Evolutionary conservation across 345 rosid genomes (phyloP).

Genomic region (Microthlaspi erraticum): DNA sequence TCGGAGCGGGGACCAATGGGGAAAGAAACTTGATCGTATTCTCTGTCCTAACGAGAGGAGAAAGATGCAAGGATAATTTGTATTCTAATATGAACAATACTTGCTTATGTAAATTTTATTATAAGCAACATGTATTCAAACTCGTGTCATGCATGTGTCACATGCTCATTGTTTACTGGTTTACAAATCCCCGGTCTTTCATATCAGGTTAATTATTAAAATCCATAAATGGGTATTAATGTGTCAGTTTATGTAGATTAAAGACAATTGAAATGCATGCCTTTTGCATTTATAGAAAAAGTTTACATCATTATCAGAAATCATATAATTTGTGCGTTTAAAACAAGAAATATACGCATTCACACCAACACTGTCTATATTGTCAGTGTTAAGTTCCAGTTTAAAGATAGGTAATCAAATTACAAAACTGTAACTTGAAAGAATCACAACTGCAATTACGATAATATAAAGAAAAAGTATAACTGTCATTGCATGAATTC

Average conservation of each 20-base stretch:
- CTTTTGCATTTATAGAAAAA: background rate
- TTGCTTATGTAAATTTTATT: background rate
- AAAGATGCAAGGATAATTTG: background rate
- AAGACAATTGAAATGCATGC: conserved; percentile 14
- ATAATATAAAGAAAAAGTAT: background rate
- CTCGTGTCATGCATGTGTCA: conserved; percentile 24
- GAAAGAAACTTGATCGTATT: conserved; percentile 35
- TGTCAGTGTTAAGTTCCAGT: conserved; percentile 7
- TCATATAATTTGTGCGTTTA: conserved; percentile 33
- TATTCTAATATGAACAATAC: background rate
- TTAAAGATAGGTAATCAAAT: background rate
- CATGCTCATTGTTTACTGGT: conserved; percentile 11
- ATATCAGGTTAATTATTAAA: background rate
- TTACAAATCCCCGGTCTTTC: conserved; percentile 2
- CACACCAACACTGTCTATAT: conserved; percentile 3
- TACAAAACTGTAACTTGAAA: background rate
- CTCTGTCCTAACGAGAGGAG: conserved; percentile 20
- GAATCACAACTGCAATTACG: background rate
- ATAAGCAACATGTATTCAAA: background rate
- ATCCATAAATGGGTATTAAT: conserved; percentile 21
- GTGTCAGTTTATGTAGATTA: conserved; percentile 27
- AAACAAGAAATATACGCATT: conserved; percentile 33
- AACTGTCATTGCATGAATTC: background rate
- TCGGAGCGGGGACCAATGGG: conserved; percentile 32
- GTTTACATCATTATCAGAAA: conserved; percentile 24